These are phyloP conservation scores for Pestalotiopsis fici DNA, from an alignment of 2,329 filamentous ascomycete species.

Conservation along the genomic window DNA sequence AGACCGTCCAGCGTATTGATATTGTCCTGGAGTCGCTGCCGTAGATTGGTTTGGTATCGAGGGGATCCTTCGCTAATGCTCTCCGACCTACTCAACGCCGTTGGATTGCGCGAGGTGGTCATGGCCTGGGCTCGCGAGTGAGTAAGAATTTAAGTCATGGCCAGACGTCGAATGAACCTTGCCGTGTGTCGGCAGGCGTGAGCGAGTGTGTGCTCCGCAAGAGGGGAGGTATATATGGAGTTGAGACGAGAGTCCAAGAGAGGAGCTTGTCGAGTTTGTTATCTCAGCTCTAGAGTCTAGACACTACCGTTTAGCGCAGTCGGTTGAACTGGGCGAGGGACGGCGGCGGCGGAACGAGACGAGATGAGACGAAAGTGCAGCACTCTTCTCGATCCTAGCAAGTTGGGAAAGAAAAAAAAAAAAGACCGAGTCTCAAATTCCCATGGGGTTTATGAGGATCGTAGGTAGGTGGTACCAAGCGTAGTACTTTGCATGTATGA, in stretches of 20 bases:
- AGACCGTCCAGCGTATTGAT: constrained; percentile 13
- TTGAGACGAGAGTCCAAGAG: neutral
- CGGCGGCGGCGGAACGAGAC: neutral
- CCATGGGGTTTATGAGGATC: neutral
- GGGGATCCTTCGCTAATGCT: constrained; percentile 12
- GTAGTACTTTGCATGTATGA: too few relatives aligned
- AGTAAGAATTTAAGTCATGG: neutral
- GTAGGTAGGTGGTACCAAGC: neutral
- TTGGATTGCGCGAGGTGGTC: constrained; percentile 12
- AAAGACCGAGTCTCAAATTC: neutral
- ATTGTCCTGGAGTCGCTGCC: constrained; percentile 14
- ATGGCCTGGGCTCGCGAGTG: constrained; percentile 4
- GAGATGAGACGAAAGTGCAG: neutral
- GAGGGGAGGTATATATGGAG: neutral
- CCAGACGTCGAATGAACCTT: neutral
- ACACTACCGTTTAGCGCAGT: neutral
- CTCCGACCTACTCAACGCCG: constrained; percentile 13
- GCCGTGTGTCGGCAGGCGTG: neutral
- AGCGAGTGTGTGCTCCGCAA: neutral
- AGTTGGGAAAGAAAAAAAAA: too few relatives aligned
- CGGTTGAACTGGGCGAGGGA: neutral
- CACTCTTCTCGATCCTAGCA: neutral
- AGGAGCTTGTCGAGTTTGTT: neutral
- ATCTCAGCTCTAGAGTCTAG: neutral
- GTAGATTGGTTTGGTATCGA: constrained; percentile 7